These are phyloP conservation scores for Dianthus caryophyllus DNA, from an alignment of 148 eudicot genomes.

Conservation along the genomic window DNA sequence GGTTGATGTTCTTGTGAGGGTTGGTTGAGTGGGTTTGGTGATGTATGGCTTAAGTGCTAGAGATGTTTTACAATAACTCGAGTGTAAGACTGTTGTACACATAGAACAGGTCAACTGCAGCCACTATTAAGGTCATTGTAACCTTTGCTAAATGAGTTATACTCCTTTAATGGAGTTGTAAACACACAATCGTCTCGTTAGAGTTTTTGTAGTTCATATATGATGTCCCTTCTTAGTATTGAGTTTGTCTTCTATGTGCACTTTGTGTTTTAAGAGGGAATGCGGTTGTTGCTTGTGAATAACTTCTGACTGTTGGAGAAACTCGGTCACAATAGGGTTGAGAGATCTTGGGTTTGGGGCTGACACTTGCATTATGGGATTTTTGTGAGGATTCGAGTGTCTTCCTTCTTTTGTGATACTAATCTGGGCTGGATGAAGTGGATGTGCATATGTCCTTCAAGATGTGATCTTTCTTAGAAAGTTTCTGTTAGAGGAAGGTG, in stretches of 20 bases:
- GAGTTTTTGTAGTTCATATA: background rate
- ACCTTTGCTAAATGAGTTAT: too few relatives aligned
- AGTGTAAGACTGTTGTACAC: too few relatives aligned
- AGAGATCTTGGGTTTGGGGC: background rate
- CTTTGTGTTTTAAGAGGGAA: background rate
- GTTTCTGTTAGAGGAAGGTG: background rate
- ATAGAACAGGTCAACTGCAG: too few relatives aligned
- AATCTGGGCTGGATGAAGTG: background rate
- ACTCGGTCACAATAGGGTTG: background rate
- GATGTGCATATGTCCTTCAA: background rate
- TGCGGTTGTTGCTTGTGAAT: background rate
- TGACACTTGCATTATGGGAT: background rate
- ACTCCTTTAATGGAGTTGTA: too few relatives aligned
- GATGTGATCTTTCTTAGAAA: background rate
- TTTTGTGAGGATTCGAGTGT: background rate
- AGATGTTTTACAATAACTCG: too few relatives aligned
- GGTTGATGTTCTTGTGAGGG: slow-evolving; percentile 2
- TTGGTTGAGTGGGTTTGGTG: background rate
- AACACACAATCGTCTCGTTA: too few relatives aligned
- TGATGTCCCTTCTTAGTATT: background rate
- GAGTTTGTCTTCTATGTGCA: background rate
- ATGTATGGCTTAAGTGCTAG: too few relatives aligned
- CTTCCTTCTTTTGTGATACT: background rate
- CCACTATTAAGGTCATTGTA: too few relatives aligned
- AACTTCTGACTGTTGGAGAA: background rate